Evolutionary conservation across 768 basidiomycete species (phyloP).

Genomic region (Mycena leptocephala): DNA sequence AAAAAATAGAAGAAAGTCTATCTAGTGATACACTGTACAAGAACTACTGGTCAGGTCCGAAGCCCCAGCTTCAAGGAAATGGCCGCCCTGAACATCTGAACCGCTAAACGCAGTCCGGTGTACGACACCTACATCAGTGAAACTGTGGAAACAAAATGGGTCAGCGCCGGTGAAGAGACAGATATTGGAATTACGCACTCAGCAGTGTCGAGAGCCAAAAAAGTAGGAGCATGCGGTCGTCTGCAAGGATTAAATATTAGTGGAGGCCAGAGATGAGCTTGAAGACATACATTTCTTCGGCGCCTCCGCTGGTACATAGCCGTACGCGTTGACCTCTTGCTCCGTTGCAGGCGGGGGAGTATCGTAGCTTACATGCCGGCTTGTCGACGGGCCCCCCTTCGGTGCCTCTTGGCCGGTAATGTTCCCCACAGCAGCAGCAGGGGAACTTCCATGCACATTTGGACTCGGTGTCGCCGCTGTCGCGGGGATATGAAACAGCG

Average conservation of each 20-base stretch:
- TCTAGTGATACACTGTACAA: conserved; percentile 20
- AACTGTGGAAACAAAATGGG: conserved; percentile 53
- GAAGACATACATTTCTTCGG: conserved; percentile 79
- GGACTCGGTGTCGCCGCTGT: no score
- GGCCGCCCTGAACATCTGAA: conserved; percentile 65
- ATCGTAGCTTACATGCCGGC: conserved; percentile 63
- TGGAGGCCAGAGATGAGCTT: not conserved
- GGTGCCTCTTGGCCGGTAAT: conserved; percentile 25
- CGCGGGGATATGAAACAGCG: no score
- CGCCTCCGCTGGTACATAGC: conserved; percentile 72
- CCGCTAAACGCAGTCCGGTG: conserved; percentile 66
- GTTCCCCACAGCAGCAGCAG: conserved; percentile 30
- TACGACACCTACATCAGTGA: conserved; percentile 77
- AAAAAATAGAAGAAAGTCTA: no score
- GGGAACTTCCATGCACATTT: no score
- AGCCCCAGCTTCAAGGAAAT: conserved; percentile 63
- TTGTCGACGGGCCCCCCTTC: conserved; percentile 49
- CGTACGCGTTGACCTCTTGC: conserved; percentile 79
- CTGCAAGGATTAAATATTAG: conserved; percentile 56
- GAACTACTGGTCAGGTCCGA: conserved; percentile 44
- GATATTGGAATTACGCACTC: conserved; percentile 69
- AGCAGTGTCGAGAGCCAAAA: conserved; percentile 93
- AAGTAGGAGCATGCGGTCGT: conserved; percentile 87
- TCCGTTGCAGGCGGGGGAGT: conserved; percentile 66
- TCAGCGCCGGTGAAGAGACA: not conserved